A percentile compares a stretch with the other conserved stretches of the same genome.
Conservation (phyloP, 2,329 filamentous ascomycete genomes). For the Diplocarpon rosae region DNA sequence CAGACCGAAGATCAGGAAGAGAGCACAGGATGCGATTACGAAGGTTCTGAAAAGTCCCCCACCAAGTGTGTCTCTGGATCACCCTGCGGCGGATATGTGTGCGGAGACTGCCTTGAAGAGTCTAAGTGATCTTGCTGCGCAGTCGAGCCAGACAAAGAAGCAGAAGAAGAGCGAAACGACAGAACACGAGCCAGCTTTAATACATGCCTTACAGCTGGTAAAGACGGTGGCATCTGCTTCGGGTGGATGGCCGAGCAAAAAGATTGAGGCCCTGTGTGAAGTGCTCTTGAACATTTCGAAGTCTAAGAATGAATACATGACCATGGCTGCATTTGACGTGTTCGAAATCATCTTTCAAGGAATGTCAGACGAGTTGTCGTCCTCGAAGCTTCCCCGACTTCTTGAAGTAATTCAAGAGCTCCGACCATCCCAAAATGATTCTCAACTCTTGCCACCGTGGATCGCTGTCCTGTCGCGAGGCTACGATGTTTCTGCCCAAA, state of each 20-base stretch:
- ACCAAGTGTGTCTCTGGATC: slow-evolving; percentile 83
- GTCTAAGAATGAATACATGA: slow-evolving; percentile 89
- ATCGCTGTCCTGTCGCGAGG: slow-evolving; percentile 89
- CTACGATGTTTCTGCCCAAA: slow-evolving; percentile 84
- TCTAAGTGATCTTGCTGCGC: slow-evolving; percentile 60
- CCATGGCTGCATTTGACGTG: slow-evolving; percentile 91
- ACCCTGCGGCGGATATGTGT: slow-evolving; percentile 93
- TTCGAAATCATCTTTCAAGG: slow-evolving; percentile 95
- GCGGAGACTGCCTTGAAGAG: slow-evolving; percentile 80
- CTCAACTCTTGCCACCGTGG: slow-evolving; percentile 90
- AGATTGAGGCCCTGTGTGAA: slow-evolving; percentile 87
- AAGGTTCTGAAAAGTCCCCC: slow-evolving; percentile 77
- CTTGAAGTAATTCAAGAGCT: slow-evolving; percentile 88
- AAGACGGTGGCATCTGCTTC: slow-evolving; percentile 81
- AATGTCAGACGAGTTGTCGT: slow-evolving; percentile 80
- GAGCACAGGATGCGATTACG: slow-evolving; percentile 79
- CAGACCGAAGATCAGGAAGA: slow-evolving; percentile 86
- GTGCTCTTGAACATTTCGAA: slow-evolving; percentile 78
- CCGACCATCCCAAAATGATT: slow-evolving; percentile 85
- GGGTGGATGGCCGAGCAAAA: slow-evolving; percentile 91
- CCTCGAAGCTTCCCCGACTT: slow-evolving; percentile 77
- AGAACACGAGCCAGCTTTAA: slow-evolving; percentile 68
- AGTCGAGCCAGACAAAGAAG: slow-evolving; percentile 52
- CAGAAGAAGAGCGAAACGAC: slow-evolving; percentile 50
- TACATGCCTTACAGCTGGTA: slow-evolving; percentile 84